Conservation (phyloP, 768 basidiomycete species). For the Mrakia hoshinonis region DNA sequence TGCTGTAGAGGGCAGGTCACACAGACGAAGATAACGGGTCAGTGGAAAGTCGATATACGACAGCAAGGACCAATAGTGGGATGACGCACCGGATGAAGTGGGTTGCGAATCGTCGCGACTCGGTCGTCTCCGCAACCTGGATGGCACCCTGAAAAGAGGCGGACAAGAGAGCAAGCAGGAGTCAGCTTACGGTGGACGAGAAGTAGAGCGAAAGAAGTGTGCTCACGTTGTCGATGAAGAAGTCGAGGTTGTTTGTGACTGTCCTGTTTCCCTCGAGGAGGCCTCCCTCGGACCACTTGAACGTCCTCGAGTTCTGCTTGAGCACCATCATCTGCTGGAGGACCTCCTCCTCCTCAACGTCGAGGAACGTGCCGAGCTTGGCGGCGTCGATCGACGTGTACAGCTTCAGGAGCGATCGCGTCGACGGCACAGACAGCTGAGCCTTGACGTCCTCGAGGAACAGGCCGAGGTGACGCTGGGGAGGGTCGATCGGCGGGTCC, state of each 20-base stretch:
- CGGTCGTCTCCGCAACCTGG: conserved; percentile 87
- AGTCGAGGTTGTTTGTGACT: conserved; percentile 87
- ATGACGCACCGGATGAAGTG: conserved; percentile 77
- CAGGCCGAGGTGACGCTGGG: conserved; percentile 70
- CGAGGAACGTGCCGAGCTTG: conserved; percentile 86
- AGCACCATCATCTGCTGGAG: conserved; percentile 95
- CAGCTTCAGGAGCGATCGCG: conserved; percentile 84
- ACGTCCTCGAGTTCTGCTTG: conserved; percentile 75
- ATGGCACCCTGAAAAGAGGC: conserved; percentile 71
- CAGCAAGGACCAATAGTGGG: conserved; percentile 35
- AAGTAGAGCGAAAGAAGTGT: neutral
- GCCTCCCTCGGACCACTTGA: conserved; percentile 52
- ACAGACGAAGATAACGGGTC: neutral
- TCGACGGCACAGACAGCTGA: conserved; percentile 66
- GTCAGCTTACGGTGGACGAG: neutral
- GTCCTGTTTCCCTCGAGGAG: conserved; percentile 78
- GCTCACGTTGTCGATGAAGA: conserved; percentile 83
- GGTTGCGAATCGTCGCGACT: conserved; percentile 84
- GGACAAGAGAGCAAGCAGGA: neutral
- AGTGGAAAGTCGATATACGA: neutral
- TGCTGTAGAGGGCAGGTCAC: conserved; percentile 24
- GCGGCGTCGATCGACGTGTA: conserved; percentile 87
- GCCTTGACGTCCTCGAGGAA: conserved; percentile 76
- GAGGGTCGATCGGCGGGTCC: conserved; percentile 55
- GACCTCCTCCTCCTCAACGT: conserved; percentile 77